Percentiles rank a stretch among this genome's conserved stretches.
Evolutionary conservation across 139 green algal species (phyloP).

Genomic region (Coccomyxa sp.): DNA sequence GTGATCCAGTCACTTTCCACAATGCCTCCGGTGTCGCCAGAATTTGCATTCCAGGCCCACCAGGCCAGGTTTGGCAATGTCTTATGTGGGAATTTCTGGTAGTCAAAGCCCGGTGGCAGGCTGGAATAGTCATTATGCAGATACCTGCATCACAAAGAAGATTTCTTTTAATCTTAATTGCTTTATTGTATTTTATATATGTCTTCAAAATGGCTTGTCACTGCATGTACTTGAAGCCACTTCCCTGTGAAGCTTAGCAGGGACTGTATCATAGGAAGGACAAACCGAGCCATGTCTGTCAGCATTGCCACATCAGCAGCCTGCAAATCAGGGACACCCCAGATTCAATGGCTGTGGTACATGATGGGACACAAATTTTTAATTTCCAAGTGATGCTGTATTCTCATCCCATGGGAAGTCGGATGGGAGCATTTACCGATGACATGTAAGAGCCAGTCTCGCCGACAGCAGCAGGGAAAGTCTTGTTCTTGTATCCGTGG

Average conservation of each 20-base stretch:
- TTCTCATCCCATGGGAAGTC: background rate
- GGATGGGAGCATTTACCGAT: background rate
- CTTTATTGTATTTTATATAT: background rate
- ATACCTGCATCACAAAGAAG: background rate
- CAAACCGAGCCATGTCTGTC: background rate
- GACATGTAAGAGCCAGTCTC: constrained; percentile 27
- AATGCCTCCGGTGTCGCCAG: background rate
- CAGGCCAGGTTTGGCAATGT: background rate
- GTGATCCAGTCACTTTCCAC: background rate
- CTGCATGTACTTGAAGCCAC: background rate
- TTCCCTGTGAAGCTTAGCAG: background rate
- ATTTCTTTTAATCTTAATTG: background rate
- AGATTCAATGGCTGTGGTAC: background rate
- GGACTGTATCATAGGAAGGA: too few relatives aligned
- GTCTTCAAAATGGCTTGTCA: background rate
- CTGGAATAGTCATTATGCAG: background rate
- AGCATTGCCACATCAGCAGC: background rate
- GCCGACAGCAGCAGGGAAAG: constrained; percentile 31
- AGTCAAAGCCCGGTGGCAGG: background rate
- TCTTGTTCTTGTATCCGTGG: background rate
- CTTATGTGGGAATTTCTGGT: background rate
- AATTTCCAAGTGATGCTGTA: background rate
- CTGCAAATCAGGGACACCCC: background rate
- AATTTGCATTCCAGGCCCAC: constrained; percentile 23
- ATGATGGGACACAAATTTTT: background rate